Base-by-base conservation (phyloP, 2,329 filamentous ascomycete species). In the Aspergillus sp. region DNA sequence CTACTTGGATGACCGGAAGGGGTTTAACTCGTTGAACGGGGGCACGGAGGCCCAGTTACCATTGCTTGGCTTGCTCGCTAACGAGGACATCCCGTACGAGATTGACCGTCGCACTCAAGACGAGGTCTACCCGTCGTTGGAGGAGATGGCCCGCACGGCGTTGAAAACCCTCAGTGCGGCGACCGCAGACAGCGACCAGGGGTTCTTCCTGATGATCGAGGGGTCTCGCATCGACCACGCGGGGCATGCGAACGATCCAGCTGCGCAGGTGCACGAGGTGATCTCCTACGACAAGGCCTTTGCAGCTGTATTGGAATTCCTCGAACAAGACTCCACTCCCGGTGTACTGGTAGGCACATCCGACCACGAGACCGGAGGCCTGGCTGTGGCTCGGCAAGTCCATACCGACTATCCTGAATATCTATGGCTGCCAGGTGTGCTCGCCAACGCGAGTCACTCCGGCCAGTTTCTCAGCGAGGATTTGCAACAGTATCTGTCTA, bases 191-290 rank as follows among this genome's bases (percentile, higher is more conserved):
- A 88, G 80, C 52, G 88, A 97, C 38, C 82, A 94, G 67, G 93
- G 93, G 4, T 98, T 97, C 75, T 98, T 98, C 70, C 75, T 98
- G 57, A 95, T 98, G 91, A 94, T 98, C 51, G 93, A 98, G 68
- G 93, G 90, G 4, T 94, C 88, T 58, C 79, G 93, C 38, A 97
- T 98, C 58, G 93, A 98, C 61, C 93, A 98, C 64, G 91, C 93
- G 3, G 93, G 89, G 5, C 87, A 93, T 63, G 80, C 79, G 52
- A 93, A 93, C 57, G 87, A 93, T 57, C 86, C 87, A 0, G 86
- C 85, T 7, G 85, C 87, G 1, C 87, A 93, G 61, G 87, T 91
- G 7, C 83, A 87, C 56, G 93, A 98, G 68, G 91, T 98, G 0
- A 75, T 97, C n/a, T 91, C 89, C 44, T 98, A 94, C 59, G 93